Evolutionary conservation across 805 yeast species (phyloP).

Genomic region (Yarrowia hollandica): DNA sequence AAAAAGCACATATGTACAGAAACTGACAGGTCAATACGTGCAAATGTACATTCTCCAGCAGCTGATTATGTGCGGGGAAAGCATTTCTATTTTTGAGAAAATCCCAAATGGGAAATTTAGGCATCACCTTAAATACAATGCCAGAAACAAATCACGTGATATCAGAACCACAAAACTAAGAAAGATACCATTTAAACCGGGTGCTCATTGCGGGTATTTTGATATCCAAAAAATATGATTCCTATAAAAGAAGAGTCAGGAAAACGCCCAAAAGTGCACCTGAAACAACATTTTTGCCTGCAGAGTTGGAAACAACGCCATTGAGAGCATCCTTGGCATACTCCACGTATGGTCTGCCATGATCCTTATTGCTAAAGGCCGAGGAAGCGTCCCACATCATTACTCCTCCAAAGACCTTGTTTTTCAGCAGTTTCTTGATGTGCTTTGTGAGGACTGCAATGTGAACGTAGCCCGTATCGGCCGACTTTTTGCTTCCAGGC

Average conservation of each 20-base stretch:
- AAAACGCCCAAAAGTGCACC: not conserved
- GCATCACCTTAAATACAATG: no score
- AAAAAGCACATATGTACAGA: no score
- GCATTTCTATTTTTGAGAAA: no score
- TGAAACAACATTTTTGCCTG: not conserved
- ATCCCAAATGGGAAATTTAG: no score
- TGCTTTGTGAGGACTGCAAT: slow-evolving; percentile 40
- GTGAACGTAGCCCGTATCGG: slow-evolving; percentile 58
- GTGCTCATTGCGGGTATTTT: no score
- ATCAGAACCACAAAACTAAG: no score
- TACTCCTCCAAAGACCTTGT: slow-evolving; percentile 60
- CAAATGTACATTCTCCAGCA: no score
- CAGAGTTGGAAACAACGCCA: not conserved
- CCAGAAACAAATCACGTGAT: no score
- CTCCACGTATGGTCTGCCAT: slow-evolving; percentile 30
- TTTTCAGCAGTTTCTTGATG: slow-evolving; percentile 39
- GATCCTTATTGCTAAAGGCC: slow-evolving; percentile 46
- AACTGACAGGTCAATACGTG: no score
- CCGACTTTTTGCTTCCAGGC: slow-evolving; percentile 59
- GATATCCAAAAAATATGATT: no score
- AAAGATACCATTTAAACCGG: no score
- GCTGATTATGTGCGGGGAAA: no score
- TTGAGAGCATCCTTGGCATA: slow-evolving; percentile 2
- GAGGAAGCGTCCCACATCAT: slow-evolving; percentile 84
- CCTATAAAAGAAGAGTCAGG: not conserved